Evolutionary conservation across 73 alveolate genomes (phyloP).

Genomic region (Symbiodinium pilosum): DNA sequence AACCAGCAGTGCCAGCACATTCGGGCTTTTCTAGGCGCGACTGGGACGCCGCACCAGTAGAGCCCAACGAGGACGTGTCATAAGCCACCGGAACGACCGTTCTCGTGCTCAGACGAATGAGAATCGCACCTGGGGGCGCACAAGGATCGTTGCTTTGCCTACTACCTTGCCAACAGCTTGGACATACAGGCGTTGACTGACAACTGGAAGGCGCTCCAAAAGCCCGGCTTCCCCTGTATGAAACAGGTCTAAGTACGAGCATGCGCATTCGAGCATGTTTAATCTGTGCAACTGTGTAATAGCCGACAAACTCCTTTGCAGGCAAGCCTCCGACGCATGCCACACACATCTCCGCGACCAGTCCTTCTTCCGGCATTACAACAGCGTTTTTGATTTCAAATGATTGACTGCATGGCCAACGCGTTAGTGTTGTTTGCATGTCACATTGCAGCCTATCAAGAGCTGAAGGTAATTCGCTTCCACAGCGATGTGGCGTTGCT

Average conservation of each 20-base stretch:
- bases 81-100: no score
- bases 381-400: neutral
- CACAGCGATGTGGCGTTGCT: conserved; percentile 60
- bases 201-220: conserved; percentile 11
- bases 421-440: neutral
- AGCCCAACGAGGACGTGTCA: neutral
- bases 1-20: no score
- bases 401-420: no score
- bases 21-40: neutral
- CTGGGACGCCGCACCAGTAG: neutral
- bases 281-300: no score
- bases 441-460: neutral
- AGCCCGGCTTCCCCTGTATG: no score
- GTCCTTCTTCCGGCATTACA: neutral
- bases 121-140: no score
- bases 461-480: conserved; percentile 50
- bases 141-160: conserved; percentile 75
- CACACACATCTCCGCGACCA: conserved; percentile 7
- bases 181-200: conserved; percentile 28
- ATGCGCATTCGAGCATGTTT: no score
- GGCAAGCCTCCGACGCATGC: neutral
- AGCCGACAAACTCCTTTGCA: neutral
- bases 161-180: conserved; percentile 50
- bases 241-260: no score
- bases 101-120: no score